A percentile compares a stretch with the other conserved stretches of the same genome.
phyloP scores from a whole-genome alignment of 805 yeast genomes.

The Nakazawaea sp. region DNA sequence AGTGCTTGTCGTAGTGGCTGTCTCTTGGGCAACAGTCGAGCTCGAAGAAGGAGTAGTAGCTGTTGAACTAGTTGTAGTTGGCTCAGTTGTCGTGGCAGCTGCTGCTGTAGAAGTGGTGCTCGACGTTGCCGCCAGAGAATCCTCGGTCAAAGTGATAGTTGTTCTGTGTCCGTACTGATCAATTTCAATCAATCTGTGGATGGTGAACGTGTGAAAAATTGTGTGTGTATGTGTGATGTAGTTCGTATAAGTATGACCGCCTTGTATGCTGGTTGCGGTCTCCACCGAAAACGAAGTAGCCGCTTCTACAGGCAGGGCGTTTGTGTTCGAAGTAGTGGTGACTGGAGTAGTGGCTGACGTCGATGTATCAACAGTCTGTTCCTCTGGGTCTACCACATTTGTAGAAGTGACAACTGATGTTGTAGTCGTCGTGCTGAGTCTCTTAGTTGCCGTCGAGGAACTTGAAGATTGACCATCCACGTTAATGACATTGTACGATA shows the following conservation, averaged over 20 bases:
- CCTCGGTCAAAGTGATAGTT: slow-evolving; percentile 4
- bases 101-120: neutral
- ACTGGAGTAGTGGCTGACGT: slow-evolving; percentile 1
- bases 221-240: slow-evolving; percentile 8
- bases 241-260: slow-evolving; percentile 6
- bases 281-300: neutral
- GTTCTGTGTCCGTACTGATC: slow-evolving; percentile 7
- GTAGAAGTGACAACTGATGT: neutral
- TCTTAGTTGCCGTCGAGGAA: neutral
- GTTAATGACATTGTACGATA: slow-evolving; percentile 8
- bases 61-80: slow-evolving; percentile 12
- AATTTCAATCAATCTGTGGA: slow-evolving; percentile 3
- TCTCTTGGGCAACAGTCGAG: slow-evolving; percentile 10
- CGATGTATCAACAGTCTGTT: neutral
- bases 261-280: neutral
- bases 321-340: too few relatives aligned
- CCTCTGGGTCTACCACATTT: too few relatives aligned
- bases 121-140: neutral
- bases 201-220: slow-evolving; percentile 1
- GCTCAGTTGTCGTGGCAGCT: neutral
- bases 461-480: slow-evolving; percentile 7
- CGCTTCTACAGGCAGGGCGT: neutral
- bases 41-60: slow-evolving; percentile 11
- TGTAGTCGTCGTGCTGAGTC: neutral
- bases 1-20: slow-evolving; percentile 1